Evolutionary conservation across 106 monocot species (phyloP).

Genomic region (Phalaenopsis equestris): DNA sequence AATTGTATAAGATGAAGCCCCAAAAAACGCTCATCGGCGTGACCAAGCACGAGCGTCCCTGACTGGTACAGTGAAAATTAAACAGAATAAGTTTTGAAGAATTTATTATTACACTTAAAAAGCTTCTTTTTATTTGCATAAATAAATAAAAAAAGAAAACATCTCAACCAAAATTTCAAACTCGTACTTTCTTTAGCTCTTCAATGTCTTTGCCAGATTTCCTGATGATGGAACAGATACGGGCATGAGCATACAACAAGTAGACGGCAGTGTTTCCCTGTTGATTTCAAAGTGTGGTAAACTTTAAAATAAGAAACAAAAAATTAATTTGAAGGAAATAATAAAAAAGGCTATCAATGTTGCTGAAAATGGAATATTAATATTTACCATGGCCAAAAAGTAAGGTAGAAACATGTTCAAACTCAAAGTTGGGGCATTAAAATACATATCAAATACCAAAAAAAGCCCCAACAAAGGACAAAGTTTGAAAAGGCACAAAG

Average conservation of each 20-base stretch:
- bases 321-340: not conserved
- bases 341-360: too few species aligned
- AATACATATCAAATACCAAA: not conserved
- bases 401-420: not conserved
- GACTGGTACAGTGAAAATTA: constrained; percentile 27
- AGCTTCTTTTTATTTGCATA: not conserved
- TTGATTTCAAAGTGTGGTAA: constrained; percentile 1
- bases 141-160: not conserved
- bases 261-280: constrained; percentile 98
- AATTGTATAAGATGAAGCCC: constrained; percentile 80
- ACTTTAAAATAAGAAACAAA: not conserved
- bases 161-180: not conserved
- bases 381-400: not conserved
- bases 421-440: not conserved
- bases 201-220: constrained; percentile 82
- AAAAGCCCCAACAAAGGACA: too few species aligned
- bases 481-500: too few species aligned
- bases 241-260: constrained; percentile 94
- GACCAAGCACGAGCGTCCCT: constrained; percentile 43
- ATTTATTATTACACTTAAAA: not conserved
- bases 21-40: constrained; percentile 74
- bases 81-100: not conserved
- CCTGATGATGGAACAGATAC: constrained; percentile 89
- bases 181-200: constrained; percentile 59
- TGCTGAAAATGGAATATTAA: not conserved